Evolutionary conservation across 1,284 basidiomycete genomes (phyloP), one percentile per base, ranked within the genome.

Genomic region (Papiliotrema flavescens): DNA sequence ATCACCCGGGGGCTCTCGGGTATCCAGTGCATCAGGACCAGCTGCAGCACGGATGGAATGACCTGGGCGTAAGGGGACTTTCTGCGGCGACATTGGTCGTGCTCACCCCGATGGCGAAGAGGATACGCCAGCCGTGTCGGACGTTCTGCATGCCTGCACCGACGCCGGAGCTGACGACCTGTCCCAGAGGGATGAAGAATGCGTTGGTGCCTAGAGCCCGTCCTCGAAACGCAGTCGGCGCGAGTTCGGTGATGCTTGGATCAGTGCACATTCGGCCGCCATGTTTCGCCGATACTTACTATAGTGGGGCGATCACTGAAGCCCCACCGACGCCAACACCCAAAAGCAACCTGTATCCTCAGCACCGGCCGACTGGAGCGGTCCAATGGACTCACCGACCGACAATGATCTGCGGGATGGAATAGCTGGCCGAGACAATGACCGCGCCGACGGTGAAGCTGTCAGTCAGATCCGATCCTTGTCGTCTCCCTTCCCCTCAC

Each of bases 161-260:
- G 24, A 71, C 48, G 5, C 66, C 73, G 41, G 60, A 62, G 0
- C 71, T 61, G 14, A 67, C 49, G 23, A 75, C 67, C 60, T 77
- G 76, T 8, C 74, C 74, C 34, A 66, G 65, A 1, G 74, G 74
- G 51, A 74, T 70, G 42, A 68, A 66, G 46, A 72, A 64, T 19
- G 62, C 66, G 55, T 57, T 61, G 35, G 53, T 48, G 20, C 60
- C 60, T 15, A 40, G 39, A 40, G 17, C 60, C 26, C 72, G 58
- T 14, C 75, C 75, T 7, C 76, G 63, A 15, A 63, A 59, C 1
- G 64, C 57, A 19, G 73, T 67, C 0, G 76, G 76, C 0, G 71
- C 64, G 5, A 76, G 56, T 47, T 77, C 76, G 26, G 66, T 62
- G 37, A 77, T 68, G 49, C 63, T 40, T n/a, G 6, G 20, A n/a